Conservation (phyloP, 495 filamentous ascomycete genomes). For the Aspergillus hancockii region DNA sequence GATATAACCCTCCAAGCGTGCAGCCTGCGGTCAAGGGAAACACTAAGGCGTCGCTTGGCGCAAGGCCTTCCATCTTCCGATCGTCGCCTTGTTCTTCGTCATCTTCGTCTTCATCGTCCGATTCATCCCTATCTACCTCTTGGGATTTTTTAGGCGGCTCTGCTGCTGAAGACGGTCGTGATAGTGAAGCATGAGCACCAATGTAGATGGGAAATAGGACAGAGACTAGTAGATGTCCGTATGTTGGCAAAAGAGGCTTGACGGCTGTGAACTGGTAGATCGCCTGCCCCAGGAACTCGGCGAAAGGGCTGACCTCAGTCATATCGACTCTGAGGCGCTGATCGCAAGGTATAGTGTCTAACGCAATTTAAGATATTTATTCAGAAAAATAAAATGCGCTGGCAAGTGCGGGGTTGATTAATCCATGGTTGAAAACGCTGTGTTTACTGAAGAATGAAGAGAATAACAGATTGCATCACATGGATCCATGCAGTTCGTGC, state of each 20-base stretch:
- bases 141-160: conserved; percentile 54
- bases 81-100: conserved; percentile 49
- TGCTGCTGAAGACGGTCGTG: conserved; percentile 77
- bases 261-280: conserved; percentile 52
- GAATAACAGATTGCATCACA: conserved; percentile 8
- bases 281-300: conserved; percentile 48
- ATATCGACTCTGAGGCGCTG: conserved; percentile 24
- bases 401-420: conserved; percentile 5
- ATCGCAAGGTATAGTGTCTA: background rate
- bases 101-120: conserved; percentile 58
- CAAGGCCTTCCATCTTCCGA: conserved; percentile 71
- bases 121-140: conserved; percentile 41
- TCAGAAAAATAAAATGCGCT: background rate
- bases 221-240: conserved; percentile 65
- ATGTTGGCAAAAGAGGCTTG: conserved; percentile 62
- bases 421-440: conserved; percentile 15
- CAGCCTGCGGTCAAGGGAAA: conserved; percentile 80
- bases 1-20: conserved; percentile 76
- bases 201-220: conserved; percentile 74
- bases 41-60: conserved; percentile 79
- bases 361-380: conserved; percentile 2
- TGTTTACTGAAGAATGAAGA: conserved; percentile 15
- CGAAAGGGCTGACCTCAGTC: conserved; percentile 46
- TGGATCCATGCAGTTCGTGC: conserved; percentile 17
- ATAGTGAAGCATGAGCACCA: conserved; percentile 69